Evolutionary conservation across 306 rosid species (phyloP), one percentile per base, ranked within the genome.

Genomic region (Prunus mume): DNA sequence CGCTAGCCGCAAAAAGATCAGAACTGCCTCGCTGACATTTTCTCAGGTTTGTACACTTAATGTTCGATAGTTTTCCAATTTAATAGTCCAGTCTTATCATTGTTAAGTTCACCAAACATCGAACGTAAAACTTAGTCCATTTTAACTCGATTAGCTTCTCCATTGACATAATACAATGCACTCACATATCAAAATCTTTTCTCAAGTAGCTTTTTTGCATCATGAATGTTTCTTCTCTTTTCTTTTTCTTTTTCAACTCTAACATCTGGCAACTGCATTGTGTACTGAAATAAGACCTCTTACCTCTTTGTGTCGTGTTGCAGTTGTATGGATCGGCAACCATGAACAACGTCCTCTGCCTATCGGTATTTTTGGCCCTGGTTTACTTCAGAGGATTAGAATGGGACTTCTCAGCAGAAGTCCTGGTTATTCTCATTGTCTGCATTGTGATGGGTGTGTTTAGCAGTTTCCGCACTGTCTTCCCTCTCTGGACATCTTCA

Each of bases 341-440:
- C 24, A 96, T 91, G 98, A 96, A 91, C 64, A 96, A 96, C 58
- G 90, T 92, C 41, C 93, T 96, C n/a, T 96, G 93, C 83, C 88
- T 92, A 34, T 89, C 98, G 1, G 99, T 96, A 5, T 92, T 92
- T 87, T 86, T 96, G 82, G 98, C 97, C 54, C 87, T 92, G 9
- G 98, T 96, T 17, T 96, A 96, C 57, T 38, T 13, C 17, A 82
- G 97, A 76, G 99, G 86, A 72, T 82, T 92, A 86, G 83, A 92
- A 63, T 96, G 99, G 99, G 86, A 96, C 80, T 96, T 96, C 87
- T 89, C 98, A 14, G 81, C 97, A 1, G 98, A 91, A 86, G 98
- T 96, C 65, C 60, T 96, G 73, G 93, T 96, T 38, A 96, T 96
- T 76, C 78, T 96, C 14, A 51, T 96, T 0, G 98, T 92, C 30